These are phyloP conservation scores for Ogataea thermomethanolica DNA, from an alignment of 805 yeast species.

Conservation along the genomic window DNA sequence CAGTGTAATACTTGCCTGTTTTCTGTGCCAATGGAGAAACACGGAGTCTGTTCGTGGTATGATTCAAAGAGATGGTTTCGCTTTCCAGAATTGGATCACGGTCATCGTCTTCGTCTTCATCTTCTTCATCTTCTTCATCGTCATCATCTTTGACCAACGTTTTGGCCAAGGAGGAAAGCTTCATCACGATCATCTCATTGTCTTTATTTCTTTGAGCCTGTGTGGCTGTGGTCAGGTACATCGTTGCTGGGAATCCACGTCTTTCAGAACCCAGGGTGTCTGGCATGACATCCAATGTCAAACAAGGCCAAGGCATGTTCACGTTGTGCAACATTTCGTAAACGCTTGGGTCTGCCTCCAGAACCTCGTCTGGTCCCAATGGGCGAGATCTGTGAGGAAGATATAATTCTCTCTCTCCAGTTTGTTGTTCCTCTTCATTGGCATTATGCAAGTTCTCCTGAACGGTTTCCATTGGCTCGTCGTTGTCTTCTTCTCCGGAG, in stretches of 20 bases:
- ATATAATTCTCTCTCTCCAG: slow-evolving; percentile 45
- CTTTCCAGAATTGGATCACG: slow-evolving; percentile 85
- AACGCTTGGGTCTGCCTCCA: slow-evolving; percentile 94
- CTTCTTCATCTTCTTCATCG: slow-evolving; percentile 68
- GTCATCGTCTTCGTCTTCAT: slow-evolving; percentile 66
- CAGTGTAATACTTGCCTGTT: slow-evolving; percentile 81
- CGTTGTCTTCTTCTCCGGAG: slow-evolving; percentile 49
- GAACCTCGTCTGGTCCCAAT: slow-evolving; percentile 89
- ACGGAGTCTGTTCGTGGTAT: slow-evolving; percentile 86
- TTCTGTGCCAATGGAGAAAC: slow-evolving; percentile 71
- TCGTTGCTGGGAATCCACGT: slow-evolving; percentile 82
- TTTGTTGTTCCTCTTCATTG: slow-evolving; percentile 36
- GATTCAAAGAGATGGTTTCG: slow-evolving; percentile 70
- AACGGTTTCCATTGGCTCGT: slow-evolving; percentile 32
- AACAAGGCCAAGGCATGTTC: slow-evolving; percentile 94
- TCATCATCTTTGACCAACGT: slow-evolving; percentile 82
- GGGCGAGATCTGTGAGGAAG: slow-evolving; percentile 88
- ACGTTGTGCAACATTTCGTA: slow-evolving; percentile 96
- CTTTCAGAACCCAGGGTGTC: slow-evolving; percentile 86
- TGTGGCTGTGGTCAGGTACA: slow-evolving; percentile 86
- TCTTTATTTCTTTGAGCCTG: slow-evolving; percentile 87
- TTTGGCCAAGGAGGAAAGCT: slow-evolving; percentile 75
- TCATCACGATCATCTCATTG: slow-evolving; percentile 82
- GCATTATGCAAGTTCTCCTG: slow-evolving; percentile 35
- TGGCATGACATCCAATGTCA: slow-evolving; percentile 85